These are phyloP conservation scores for Hypoxylon sp. DNA, from an alignment of 2,329 filamentous ascomycete species.

Conservation along the genomic window DNA sequence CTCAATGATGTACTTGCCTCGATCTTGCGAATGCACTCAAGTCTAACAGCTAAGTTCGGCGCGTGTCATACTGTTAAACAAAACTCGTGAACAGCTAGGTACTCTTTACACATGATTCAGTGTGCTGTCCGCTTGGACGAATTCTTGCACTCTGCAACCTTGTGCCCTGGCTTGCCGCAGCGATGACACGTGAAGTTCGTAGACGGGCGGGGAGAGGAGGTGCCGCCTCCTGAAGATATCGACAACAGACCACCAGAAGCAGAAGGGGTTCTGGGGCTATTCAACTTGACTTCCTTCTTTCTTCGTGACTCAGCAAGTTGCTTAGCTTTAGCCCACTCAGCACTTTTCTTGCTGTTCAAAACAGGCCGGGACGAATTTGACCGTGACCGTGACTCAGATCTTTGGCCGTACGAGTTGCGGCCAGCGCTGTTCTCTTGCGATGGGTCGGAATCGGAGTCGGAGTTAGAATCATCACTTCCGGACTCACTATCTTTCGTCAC, in stretches of 20 bases:
- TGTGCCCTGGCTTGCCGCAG: conserved; percentile 75
- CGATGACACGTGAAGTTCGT: conserved; percentile 67
- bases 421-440: conserved; percentile 45
- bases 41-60: conserved; percentile 21
- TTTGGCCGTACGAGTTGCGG: conserved; percentile 58
- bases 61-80: conserved; percentile 24
- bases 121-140: conserved; percentile 40
- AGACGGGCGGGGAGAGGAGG: conserved; percentile 51
- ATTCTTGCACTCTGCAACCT: conserved; percentile 54
- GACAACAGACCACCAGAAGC: conserved; percentile 61
- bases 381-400: conserved; percentile 58
- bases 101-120: conserved; percentile 32
- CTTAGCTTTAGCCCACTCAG: conserved; percentile 63
- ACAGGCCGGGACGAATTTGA: conserved; percentile 57
- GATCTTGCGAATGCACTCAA: conserved; percentile 20
- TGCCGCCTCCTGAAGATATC: conserved; percentile 66
- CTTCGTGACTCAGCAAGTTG: conserved; percentile 71
- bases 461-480: conserved; percentile 56
- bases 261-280: conserved; percentile 57
- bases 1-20: conserved; percentile 25
- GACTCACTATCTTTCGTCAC: conserved; percentile 54
- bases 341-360: conserved; percentile 64
- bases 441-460: conserved; percentile 58
- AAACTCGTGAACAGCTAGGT: conserved; percentile 11
- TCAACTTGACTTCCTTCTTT: conserved; percentile 77